These are phyloP conservation scores for Aspergillus incahuasiensis DNA, from an alignment of 495 filamentous ascomycete species.

Conservation along the genomic window DNA sequence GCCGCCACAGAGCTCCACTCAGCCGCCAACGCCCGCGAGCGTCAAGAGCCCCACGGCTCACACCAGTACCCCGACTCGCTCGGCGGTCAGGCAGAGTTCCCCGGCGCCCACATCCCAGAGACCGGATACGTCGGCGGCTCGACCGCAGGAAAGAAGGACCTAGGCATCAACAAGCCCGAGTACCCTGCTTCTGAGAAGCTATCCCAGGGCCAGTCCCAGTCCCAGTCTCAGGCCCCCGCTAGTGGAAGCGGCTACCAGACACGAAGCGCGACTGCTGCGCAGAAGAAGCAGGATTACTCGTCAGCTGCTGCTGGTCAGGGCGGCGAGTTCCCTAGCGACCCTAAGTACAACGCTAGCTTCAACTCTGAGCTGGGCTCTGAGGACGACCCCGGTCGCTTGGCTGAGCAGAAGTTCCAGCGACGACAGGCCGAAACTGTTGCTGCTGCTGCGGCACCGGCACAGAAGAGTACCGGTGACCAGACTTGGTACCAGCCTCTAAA, in stretches of 20 bases:
- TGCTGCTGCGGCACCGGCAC: slow-evolving; percentile 31
- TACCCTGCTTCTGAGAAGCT: slow-evolving; percentile 21
- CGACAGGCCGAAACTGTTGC: slow-evolving; percentile 34
- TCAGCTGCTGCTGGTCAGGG: slow-evolving; percentile 30
- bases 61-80: slow-evolving; percentile 46
- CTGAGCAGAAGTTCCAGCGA: slow-evolving; percentile 46
- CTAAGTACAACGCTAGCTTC: slow-evolving; percentile 55
- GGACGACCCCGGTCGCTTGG: slow-evolving; percentile 58
- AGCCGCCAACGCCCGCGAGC: slow-evolving; percentile 38
- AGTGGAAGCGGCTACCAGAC: slow-evolving; percentile 28
- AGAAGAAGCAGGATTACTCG: slow-evolving; percentile 21
- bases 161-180: slow-evolving; percentile 25
- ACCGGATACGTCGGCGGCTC: slow-evolving; percentile 44
- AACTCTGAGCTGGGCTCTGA: slow-evolving; percentile 53
- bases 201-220: slow-evolving; percentile 1
- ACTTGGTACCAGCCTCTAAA: slow-evolving; percentile 41
- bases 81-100: slow-evolving; percentile 47
- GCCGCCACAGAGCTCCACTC: slow-evolving; percentile 47
- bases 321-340: slow-evolving; percentile 44
- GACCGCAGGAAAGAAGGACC: slow-evolving; percentile 34
- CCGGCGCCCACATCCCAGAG: slow-evolving; percentile 38
- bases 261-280: slow-evolving; percentile 19
- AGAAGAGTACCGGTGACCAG: slow-evolving; percentile 34
- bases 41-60: slow-evolving; percentile 43
- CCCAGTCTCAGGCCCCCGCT: slow-evolving; percentile 15